Evolutionary conservation across 176 grass and related monocot genomes (phyloP).

Genomic region (Tuctoria greenei): DNA sequence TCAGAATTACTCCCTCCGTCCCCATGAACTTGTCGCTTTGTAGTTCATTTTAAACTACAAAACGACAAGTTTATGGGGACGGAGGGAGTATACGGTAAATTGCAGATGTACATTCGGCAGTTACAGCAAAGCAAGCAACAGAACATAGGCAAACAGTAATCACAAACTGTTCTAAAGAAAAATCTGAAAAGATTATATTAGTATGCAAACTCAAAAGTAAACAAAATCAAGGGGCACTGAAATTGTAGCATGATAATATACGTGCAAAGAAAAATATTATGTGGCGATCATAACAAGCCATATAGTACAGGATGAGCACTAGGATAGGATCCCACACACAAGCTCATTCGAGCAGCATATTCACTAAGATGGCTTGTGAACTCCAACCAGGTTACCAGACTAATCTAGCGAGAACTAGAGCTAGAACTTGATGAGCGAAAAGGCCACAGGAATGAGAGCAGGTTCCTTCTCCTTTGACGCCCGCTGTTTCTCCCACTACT

Average conservation of each 20-base stretch:
- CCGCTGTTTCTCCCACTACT: constrained; percentile 47
- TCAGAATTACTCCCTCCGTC: no score
- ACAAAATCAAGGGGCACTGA: constrained; percentile 23
- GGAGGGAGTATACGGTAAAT: not conserved
- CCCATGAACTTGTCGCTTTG: no score
- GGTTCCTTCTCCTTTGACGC: constrained; percentile 63
- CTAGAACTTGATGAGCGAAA: constrained; percentile 75
- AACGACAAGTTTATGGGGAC: no score
- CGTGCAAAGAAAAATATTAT: constrained; percentile 28
- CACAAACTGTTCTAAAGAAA: not conserved
- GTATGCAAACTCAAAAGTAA: constrained; percentile 23
- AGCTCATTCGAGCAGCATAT: constrained; percentile 29
- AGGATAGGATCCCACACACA: constrained; percentile 35
- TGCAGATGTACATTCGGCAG: not conserved
- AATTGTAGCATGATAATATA: constrained; percentile 37
- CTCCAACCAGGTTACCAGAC: constrained; percentile 28
- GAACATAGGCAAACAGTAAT: not conserved
- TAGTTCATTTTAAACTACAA: no score
- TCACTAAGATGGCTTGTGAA: constrained; percentile 36
- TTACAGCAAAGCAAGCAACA: not conserved
- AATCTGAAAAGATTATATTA: not conserved
- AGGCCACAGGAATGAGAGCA: constrained; percentile 77
- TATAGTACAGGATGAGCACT: constrained; percentile 31
- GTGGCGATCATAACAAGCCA: constrained; percentile 33
- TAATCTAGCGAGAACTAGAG: constrained; percentile 63